Base-by-base conservation (phyloP, 2,329 filamentous ascomycete genomes). In the Ceratocystiopsis minuta region DNA sequence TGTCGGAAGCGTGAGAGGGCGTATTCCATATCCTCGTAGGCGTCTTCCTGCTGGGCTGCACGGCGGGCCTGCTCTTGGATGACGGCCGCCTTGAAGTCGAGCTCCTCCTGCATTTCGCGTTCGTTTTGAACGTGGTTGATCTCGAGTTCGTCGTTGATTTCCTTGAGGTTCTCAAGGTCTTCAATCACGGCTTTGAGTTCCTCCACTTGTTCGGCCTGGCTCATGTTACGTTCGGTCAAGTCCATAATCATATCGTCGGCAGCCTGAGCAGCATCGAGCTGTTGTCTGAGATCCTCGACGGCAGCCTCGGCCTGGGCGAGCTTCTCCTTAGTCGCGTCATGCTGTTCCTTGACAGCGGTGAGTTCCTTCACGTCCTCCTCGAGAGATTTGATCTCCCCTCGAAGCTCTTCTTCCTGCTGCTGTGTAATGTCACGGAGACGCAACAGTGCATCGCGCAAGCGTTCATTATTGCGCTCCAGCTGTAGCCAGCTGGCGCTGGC, bases 221-320 rank as follows among this genome's bases (percentile, higher is more conserved):
- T 72, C 65, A 90, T 78, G 54, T 92, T 95, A 53, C 85, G 80
- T 48, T 90, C 83, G 0, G 82, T 85, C 34, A 98, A 69, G 48
- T 92, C 81, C 57, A 94, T 87, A 46, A 96, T 86, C 72, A 95
- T 88, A 50, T 92, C 82, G 56, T 96, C 90, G 13, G 85, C 83
- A 6, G 83, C 83, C 11, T 90, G 68, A 7, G 85, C 85, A 39
- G 81, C 83, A 52, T 98, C 87, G 3, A 98, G 72, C 58, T 95
- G 90, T 55, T 93, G 81, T 40, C 83, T 78, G 13, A 98, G 71
- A 52, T 96, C 84, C 49, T 90, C 80, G 36, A 90, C 76, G 34
- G 78, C 78, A 11, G 75, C 69, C 54, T 95, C 80, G 0, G 78
- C 72, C 41, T 80, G 72, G 4, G 72, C 60, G 12, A 95, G 62